phyloP scores from a whole-genome alignment of 257 asterid genomes.

The Penstemon davidsonii region DNA sequence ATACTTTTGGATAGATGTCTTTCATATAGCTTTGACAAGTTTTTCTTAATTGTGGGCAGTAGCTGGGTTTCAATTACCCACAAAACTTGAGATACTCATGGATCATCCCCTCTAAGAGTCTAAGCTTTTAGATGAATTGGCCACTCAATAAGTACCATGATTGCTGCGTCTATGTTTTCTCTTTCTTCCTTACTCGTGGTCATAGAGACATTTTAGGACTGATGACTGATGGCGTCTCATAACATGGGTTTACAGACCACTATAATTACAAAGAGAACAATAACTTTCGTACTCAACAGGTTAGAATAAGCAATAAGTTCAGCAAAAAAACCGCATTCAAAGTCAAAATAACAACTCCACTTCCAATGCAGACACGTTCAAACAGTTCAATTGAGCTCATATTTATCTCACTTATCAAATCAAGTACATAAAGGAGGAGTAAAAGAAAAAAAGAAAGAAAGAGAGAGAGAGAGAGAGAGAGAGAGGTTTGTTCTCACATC shows the following conservation, averaged over 20 bases:
- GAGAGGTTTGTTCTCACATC: not conserved
- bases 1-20: slow-evolving; percentile 5
- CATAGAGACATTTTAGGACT: slow-evolving; percentile 5
- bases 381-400: not conserved
- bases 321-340: slow-evolving; percentile 5
- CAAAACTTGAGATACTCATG: not conserved
- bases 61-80: not conserved
- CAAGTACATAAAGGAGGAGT: not conserved
- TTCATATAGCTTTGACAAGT: not conserved
- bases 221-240: slow-evolving; percentile 4
- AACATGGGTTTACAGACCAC: no score
- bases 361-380: slow-evolving; percentile 1
- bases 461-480: not conserved
- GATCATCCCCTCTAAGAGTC: not conserved
- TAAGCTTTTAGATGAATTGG: not conserved
- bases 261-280: not conserved
- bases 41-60: not conserved
- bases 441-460: not conserved
- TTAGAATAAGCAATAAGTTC: not conserved
- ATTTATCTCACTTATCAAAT: not conserved
- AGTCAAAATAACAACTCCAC: not conserved
- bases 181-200: not conserved
- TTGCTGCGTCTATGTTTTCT: not conserved
- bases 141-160: not conserved
- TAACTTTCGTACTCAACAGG: slow-evolving; percentile 11